Conservation (phyloP, 1,284 basidiomycete genomes). For the Rhodotorula mucilaginosa region DNA sequence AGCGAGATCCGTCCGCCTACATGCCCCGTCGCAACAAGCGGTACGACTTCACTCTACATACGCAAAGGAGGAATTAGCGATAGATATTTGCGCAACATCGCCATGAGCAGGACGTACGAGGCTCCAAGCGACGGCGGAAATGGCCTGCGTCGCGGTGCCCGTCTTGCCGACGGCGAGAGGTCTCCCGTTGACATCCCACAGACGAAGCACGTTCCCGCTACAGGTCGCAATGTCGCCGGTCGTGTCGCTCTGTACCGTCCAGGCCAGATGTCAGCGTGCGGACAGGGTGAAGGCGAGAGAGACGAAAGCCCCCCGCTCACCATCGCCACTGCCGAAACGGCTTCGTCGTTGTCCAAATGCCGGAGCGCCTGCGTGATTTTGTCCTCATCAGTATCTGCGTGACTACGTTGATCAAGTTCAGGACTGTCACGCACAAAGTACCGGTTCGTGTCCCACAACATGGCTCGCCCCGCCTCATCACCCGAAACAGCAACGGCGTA, state of each 20-base stretch:
- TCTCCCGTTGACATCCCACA: conserved; percentile 75
- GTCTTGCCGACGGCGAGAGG: conserved; percentile 12
- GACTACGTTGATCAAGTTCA: too few relatives aligned
- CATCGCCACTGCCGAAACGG: conserved; percentile 69
- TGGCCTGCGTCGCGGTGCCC: conserved; percentile 3
- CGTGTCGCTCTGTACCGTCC: conserved; percentile 50
- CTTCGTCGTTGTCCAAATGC: conserved; percentile 51
- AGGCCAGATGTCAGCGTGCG: conserved; percentile 1
- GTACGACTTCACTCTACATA: conserved; percentile 12
- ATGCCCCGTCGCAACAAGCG: conserved; percentile 22
- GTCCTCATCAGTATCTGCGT: too few relatives aligned
- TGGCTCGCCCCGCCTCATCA: conserved; percentile 56
- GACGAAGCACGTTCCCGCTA: conserved; percentile 62
- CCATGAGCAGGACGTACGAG: neutral
- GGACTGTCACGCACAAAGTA: conserved; percentile 6
- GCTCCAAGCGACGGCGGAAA: conserved; percentile 19
- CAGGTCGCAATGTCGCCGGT: conserved; percentile 75
- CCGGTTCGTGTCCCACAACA: conserved; percentile 87
- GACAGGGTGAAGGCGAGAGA: conserved; percentile 39
- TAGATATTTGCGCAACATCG: too few relatives aligned
- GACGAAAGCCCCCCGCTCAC: conserved; percentile 59
- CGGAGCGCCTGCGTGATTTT: neutral
- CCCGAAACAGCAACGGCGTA: conserved; percentile 71
- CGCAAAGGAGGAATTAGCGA: too few relatives aligned
- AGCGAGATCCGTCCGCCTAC: conserved; percentile 10